Base-by-base conservation (phyloP, 2,329 filamentous ascomycete species). In the Zelopaecilomyces penicillatus region DNA sequence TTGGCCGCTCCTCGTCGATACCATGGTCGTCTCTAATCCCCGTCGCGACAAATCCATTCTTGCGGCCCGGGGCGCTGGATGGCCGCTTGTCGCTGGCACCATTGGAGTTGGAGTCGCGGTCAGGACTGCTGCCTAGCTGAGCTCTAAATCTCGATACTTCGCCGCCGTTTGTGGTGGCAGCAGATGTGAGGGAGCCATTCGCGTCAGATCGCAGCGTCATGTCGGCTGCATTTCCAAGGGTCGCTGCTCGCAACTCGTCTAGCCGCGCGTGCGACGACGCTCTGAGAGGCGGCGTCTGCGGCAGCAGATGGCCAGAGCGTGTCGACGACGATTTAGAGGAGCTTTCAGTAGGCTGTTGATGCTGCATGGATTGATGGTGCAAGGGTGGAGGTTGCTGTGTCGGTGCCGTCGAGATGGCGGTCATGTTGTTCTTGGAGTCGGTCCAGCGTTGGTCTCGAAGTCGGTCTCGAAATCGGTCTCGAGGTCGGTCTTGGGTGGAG, bases 41-140 rank as follows among this genome's bases (percentile, higher is more conserved):
- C 37, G 53, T 43, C 32, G 49, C 39, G 35, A 54, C 44, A 10
- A 52, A 41, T 47, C 60, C 62, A 51, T 66, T 64, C 37, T 70
- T 68, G 44, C 65, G 65, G 12, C 65, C 68, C 1, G 71, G 70
- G 5, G 69, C 72, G 47, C 65, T 75, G 5, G 67, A 69, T 26
- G 70, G 70, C 10, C 72, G 68, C 43, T 57, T 61, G 42, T 67
- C 64, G 34, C 60, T 55, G 36, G 57, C 51, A 35, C 51, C 56
- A 46, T 58, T 54, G 45, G 48, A 56, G 37, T 50, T 53, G 36
- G 52, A 49, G 39, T 64, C 57, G 46, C 50, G 54, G 49, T 59
- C 53, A 48, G 53, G 53, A 47, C 50, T 57, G 48, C 56, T 59
- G 46, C 61, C 60, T 43, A 48, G 43, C 42, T 55, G 51, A 11